Conservation (phyloP, 75 land plant genomes). For the Adiantum capillusveneris region DNA sequence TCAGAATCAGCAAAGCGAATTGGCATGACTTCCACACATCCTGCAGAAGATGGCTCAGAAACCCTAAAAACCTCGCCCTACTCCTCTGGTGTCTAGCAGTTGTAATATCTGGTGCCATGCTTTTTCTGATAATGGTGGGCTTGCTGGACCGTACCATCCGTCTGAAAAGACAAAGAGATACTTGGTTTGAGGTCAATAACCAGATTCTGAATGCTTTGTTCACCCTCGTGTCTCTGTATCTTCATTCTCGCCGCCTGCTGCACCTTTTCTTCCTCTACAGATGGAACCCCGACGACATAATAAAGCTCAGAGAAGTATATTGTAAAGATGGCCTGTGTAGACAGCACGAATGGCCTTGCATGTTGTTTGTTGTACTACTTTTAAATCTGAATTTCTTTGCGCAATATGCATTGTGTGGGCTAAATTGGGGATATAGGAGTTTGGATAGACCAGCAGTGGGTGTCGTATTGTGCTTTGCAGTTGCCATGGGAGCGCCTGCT, state of each 20-base stretch:
- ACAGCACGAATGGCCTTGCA: slow-evolving; percentile 69
- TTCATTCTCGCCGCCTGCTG: slow-evolving; percentile 59
- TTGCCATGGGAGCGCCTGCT: slow-evolving; percentile 50
- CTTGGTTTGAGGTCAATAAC: slow-evolving; percentile 75
- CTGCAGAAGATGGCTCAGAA: slow-evolving; percentile 52
- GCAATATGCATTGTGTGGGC: slow-evolving; percentile 72
- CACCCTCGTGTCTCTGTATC: slow-evolving; percentile 65
- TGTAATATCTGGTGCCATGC: slow-evolving; percentile 51
- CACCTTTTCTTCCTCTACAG: slow-evolving; percentile 50
- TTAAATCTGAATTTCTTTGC: slow-evolving; percentile 71
- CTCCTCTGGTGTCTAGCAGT: slow-evolving; percentile 57
- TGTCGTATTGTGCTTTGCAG: slow-evolving; percentile 38
- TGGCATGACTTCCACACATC: slow-evolving; percentile 35
- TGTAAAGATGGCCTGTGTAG: slow-evolving; percentile 58
- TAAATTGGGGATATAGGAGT: slow-evolving; percentile 68
- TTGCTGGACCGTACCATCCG: slow-evolving; percentile 54
- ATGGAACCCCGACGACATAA: slow-evolving; percentile 53
- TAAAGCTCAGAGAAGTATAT: slow-evolving; percentile 45
- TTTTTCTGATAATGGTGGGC: slow-evolving; percentile 74
- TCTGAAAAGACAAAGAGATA: slow-evolving; percentile 40
- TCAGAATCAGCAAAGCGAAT: slow-evolving; percentile 41
- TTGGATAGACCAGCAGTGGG: slow-evolving; percentile 56
- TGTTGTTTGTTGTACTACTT: slow-evolving; percentile 59
- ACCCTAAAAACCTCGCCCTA: slow-evolving; percentile 66
- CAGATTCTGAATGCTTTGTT: slow-evolving; percentile 82